Percentiles rank a stretch among this genome's conserved stretches.
These are phyloP conservation scores for Lumnitzera racemosa DNA, from an alignment of 345 rosid genomes.

Conservation along the genomic window DNA sequence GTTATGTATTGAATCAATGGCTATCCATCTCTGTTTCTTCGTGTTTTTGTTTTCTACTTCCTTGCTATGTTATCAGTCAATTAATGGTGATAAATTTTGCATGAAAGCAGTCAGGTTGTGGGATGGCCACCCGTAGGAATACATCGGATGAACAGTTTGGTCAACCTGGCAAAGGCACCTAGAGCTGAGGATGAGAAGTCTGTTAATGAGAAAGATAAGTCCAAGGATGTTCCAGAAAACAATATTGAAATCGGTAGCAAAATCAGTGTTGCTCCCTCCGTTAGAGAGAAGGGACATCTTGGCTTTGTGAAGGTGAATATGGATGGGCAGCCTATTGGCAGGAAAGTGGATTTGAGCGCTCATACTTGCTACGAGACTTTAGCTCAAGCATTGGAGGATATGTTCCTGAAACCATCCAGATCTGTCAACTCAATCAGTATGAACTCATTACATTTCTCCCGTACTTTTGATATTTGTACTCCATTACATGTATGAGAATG, in stretches of 20 bases:
- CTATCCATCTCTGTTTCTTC: no score
- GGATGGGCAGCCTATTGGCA: slow-evolving; percentile 87
- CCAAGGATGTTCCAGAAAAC: slow-evolving; percentile 43
- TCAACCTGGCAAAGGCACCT: slow-evolving; percentile 50
- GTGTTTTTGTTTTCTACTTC: background rate
- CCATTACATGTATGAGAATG: no score
- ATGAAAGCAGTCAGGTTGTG: slow-evolving; percentile 65
- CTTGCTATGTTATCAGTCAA: background rate
- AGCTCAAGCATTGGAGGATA: slow-evolving; percentile 60
- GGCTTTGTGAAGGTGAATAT: slow-evolving; percentile 84
- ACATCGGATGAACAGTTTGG: slow-evolving; percentile 78
- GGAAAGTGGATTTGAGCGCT: slow-evolving; percentile 80
- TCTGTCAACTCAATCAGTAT: slow-evolving; percentile 29
- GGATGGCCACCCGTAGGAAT: slow-evolving; percentile 93
- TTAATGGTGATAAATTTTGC: slow-evolving; percentile 6
- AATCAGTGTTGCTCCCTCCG: background rate
- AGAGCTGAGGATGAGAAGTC: slow-evolving; percentile 45
- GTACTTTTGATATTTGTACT: no score
- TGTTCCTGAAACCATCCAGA: slow-evolving; percentile 55
- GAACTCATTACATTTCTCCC: no score
- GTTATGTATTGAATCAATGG: no score
- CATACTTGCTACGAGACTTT: slow-evolving; percentile 63
- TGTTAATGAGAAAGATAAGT: slow-evolving; percentile 35
- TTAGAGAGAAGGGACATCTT: slow-evolving; percentile 41
- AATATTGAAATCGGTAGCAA: slow-evolving; percentile 27